These are phyloP conservation scores for Bocquillonia castaneifolia DNA, from an alignment of 441 rosid genomes.

Conservation along the genomic window DNA sequence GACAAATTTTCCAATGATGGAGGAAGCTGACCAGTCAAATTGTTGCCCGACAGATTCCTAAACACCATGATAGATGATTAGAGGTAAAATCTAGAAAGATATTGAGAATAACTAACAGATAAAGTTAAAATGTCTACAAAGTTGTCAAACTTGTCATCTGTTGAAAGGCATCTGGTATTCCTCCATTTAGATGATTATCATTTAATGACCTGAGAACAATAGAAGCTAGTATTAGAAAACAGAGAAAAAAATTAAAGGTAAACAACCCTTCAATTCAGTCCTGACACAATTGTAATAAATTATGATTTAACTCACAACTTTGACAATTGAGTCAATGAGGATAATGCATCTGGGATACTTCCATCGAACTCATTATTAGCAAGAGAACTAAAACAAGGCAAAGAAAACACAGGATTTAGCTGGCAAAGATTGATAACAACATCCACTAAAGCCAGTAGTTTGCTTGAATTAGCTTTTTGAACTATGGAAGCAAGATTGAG, in stretches of 20 bases:
- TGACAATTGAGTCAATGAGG: slow-evolving; percentile 39
- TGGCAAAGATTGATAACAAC: not conserved
- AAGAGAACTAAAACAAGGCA: slow-evolving; percentile 45
- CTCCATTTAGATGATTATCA: slow-evolving; percentile 59
- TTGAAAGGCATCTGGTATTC: slow-evolving; percentile 73
- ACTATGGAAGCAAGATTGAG: slow-evolving; percentile 5
- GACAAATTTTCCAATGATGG: slow-evolving; percentile 27
- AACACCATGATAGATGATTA: slow-evolving; percentile 19
- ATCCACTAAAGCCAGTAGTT: not conserved
- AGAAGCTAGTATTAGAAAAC: slow-evolving; percentile 12
- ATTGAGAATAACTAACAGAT: not conserved
- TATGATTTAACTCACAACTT: slow-evolving; percentile 39
- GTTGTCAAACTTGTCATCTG: slow-evolving; percentile 43
- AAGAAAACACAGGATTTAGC: slow-evolving; percentile 7
- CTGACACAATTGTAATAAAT: slow-evolving; percentile 3
- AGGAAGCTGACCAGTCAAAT: slow-evolving; percentile 67
- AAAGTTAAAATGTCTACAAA: slow-evolving; percentile 42
- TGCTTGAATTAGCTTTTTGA: slow-evolving; percentile 2
- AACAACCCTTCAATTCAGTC: slow-evolving; percentile 3
- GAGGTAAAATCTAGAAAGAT: slow-evolving; percentile 12
- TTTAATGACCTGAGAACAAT: slow-evolving; percentile 50
- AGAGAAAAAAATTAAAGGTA: slow-evolving; percentile 2
- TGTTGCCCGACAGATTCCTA: slow-evolving; percentile 78
- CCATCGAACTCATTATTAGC: slow-evolving; percentile 56
- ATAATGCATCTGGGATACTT: slow-evolving; percentile 47